Evolutionary conservation across 495 filamentous ascomycete species (phyloP).

Genomic region (Lasiosphaeria hispida): DNA sequence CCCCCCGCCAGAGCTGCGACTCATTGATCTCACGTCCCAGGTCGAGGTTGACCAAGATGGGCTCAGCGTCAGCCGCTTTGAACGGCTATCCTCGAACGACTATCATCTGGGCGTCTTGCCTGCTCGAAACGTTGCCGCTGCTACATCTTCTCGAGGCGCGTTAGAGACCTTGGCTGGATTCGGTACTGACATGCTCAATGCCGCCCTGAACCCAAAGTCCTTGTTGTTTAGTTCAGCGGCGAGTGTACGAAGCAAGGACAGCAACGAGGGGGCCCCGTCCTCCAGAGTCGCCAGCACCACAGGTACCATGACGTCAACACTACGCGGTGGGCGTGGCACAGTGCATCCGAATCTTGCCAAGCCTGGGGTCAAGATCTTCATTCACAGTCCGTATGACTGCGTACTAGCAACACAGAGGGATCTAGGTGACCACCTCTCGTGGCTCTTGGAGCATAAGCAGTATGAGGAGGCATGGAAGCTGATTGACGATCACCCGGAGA

Average conservation of each 20-base stretch:
- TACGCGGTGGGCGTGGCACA: constrained; percentile 30
- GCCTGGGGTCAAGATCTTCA: constrained; percentile 85
- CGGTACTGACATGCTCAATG: constrained; percentile 69
- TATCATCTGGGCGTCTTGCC: constrained; percentile 87
- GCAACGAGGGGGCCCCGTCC: constrained; percentile 40
- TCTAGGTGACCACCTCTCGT: constrained; percentile 75
- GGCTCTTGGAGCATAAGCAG: constrained; percentile 73
- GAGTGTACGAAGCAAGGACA: constrained; percentile 73
- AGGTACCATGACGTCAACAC: constrained; percentile 10
- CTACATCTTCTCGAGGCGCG: constrained; percentile 65
- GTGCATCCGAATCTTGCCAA: constrained; percentile 50
- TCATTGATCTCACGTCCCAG: constrained; percentile 82
- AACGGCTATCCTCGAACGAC: constrained; percentile 81
- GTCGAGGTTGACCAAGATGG: constrained; percentile 75
- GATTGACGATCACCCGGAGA: constrained; percentile 79
- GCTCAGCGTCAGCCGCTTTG: constrained; percentile 77
- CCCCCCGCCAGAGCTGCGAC: constrained; percentile 78
- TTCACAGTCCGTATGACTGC: constrained; percentile 95
- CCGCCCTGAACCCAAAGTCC: constrained; percentile 75
- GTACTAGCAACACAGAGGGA: constrained; percentile 83
- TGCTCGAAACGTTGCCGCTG: constrained; percentile 59
- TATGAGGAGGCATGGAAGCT: constrained; percentile 88
- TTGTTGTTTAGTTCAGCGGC: constrained; percentile 78
- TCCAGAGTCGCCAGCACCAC: no score
- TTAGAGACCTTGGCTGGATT: constrained; percentile 63